phyloP scores from a whole-genome alignment of 345 rosid species.

The Citrus australasica region DNA sequence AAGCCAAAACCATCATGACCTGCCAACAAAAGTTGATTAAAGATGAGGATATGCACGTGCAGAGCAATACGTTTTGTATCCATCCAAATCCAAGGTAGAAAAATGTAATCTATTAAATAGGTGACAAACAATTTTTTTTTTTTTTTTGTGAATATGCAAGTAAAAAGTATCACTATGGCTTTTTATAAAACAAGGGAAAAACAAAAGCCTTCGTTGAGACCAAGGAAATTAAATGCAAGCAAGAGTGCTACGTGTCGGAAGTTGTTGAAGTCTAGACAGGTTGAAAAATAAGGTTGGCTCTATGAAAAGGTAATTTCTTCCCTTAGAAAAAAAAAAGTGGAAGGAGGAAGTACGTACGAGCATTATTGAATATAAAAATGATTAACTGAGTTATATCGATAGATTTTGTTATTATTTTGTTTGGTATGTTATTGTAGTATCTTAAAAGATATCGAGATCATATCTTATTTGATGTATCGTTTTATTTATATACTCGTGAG shows the following conservation, averaged over 20 bases:
- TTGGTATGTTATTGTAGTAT: not conserved
- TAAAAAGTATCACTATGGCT: too few species aligned
- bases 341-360: too few species aligned
- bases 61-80: not conserved
- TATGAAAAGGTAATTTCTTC: not conserved
- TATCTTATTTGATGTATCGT: too few species aligned
- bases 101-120: too few species aligned
- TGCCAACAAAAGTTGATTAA: not conserved
- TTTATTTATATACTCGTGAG: too few species aligned
- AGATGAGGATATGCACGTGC: slow-evolving; percentile 11
- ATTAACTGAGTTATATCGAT: not conserved
- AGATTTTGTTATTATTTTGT: not conserved
- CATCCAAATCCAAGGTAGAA: too few species aligned
- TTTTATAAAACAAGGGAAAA: not conserved
- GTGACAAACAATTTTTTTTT: too few species aligned
- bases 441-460: accelerated
- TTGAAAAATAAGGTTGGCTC: not conserved
- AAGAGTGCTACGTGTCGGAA: not conserved
- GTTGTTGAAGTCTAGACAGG: not conserved
- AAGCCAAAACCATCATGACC: not conserved
- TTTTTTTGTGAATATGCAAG: too few species aligned
- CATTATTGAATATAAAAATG: not conserved
- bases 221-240: not conserved
- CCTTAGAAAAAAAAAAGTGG: too few species aligned
- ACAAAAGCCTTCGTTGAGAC: not conserved